A percentile compares a stretch with the other conserved stretches of the same genome.
Conservation (phyloP, 306 rosid species). For the Adenanthera pavonina region DNA sequence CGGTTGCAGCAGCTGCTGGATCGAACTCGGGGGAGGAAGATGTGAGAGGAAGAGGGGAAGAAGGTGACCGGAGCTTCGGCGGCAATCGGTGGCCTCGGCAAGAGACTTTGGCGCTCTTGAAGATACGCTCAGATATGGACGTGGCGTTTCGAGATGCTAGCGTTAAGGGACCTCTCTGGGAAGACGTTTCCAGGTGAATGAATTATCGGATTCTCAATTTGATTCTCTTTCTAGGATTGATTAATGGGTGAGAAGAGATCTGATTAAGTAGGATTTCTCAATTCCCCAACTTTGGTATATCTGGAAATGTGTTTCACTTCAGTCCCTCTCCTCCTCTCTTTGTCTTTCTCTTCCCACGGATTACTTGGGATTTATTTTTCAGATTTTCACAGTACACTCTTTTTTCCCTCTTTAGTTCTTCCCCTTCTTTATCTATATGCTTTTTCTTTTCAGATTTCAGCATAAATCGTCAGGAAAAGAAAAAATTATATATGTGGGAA, state of each 20-base stretch:
- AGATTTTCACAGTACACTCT: slow-evolving; percentile 4
- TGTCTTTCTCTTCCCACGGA: not conserved
- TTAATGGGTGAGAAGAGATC: slow-evolving; percentile 43
- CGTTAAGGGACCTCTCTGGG: slow-evolving; percentile 97
- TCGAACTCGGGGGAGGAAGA: slow-evolving; percentile 73
- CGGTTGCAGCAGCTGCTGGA: slow-evolving; percentile 32
- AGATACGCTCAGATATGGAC: slow-evolving; percentile 93
- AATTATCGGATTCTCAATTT: not conserved
- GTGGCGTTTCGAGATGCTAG: slow-evolving; percentile 86
- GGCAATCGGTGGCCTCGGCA: slow-evolving; percentile 96
- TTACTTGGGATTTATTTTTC: slow-evolving; percentile 25
- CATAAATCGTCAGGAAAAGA: slow-evolving; percentile 3
- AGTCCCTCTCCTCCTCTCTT: not conserved
- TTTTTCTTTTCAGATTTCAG: slow-evolving; percentile 31
- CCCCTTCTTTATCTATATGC: not conserved
- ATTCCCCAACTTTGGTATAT: not conserved
- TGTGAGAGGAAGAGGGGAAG: slow-evolving; percentile 57
- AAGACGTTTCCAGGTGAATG: slow-evolving; percentile 76
- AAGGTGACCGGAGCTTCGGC: slow-evolving; percentile 75
- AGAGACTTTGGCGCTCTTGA: slow-evolving; percentile 85
- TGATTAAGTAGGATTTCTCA: not conserved
- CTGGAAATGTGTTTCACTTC: slow-evolving; percentile 33
- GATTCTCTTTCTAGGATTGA: not conserved
- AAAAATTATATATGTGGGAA: slow-evolving; percentile 33
- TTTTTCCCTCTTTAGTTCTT: not conserved